Percentiles rank a stretch among this genome's conserved stretches.
These are phyloP conservation scores for Malus asiatica DNA, from an alignment of 306 rosid species.

Conservation along the genomic window DNA sequence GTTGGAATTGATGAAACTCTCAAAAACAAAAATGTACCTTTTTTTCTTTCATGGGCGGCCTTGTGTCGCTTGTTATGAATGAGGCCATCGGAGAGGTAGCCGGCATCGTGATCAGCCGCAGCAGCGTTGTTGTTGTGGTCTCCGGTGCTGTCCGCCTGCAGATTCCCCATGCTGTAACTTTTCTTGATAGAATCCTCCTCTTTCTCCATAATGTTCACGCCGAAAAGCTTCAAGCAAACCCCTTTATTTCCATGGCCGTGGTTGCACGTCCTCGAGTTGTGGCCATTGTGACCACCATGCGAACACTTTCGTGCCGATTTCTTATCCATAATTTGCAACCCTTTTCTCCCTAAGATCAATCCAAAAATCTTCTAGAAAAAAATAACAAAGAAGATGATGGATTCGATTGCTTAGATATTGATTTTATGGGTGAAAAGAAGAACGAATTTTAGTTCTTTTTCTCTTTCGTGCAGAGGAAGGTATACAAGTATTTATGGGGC, in stretches of 20 bases:
- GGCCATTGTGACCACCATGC: slow-evolving; percentile 33
- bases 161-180: slow-evolving; percentile 36
- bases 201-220: slow-evolving; percentile 37
- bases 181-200: slow-evolving; percentile 22
- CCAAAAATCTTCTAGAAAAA: background rate
- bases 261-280: slow-evolving; percentile 34
- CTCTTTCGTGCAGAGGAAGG: background rate
- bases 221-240: slow-evolving; percentile 39
- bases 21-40: slow-evolving; percentile 17
- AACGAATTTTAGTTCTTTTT: background rate
- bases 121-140: background rate
- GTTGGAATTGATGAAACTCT: background rate
- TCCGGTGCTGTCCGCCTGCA: background rate
- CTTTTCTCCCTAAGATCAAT: background rate
- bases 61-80: slow-evolving; percentile 27
- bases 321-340: slow-evolving; percentile 17
- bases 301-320: slow-evolving; percentile 35
- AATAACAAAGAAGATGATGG: background rate
- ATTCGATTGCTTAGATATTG: background rate
- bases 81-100: slow-evolving; percentile 40
- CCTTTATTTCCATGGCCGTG: background rate
- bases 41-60: slow-evolving; percentile 34
- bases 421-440: background rate
- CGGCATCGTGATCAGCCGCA: slow-evolving; percentile 16
- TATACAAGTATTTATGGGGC: background rate